phyloP scores from a whole-genome alignment of 106 monocot species.

The Amphibolis antarctica region DNA sequence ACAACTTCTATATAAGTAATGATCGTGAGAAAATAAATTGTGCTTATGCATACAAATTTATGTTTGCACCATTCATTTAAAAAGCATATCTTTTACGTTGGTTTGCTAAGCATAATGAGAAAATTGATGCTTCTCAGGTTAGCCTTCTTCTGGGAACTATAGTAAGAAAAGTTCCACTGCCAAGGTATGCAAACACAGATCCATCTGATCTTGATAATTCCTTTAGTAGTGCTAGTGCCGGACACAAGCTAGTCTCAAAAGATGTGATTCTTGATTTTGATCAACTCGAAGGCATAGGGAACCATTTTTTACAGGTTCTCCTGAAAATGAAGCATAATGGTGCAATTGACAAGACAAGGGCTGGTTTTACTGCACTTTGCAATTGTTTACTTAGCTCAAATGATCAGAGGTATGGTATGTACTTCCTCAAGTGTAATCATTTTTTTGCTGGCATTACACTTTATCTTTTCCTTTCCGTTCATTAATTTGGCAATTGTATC shows the following conservation, averaged over 20 bases:
- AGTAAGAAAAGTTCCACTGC: constrained; percentile 81
- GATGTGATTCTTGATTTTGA: constrained; percentile 52
- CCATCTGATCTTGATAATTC: constrained; percentile 7
- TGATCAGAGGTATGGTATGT: constrained; percentile 58
- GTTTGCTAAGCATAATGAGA: neutral
- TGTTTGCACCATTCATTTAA: neutral
- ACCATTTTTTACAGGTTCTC: constrained; percentile 97
- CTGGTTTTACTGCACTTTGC: constrained; percentile 95
- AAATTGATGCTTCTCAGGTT: constrained; percentile 40
- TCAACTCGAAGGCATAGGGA: constrained; percentile 75
- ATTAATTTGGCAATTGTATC: neutral
- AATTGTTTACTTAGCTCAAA: constrained; percentile 98
- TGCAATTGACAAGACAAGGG: constrained; percentile 99
- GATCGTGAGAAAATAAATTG: too few species aligned
- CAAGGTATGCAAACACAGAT: constrained; percentile 31
- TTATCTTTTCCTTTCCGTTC: neutral
- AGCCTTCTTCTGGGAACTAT: constrained; percentile 95
- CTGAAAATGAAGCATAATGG: constrained; percentile 99
- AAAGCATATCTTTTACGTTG: neutral
- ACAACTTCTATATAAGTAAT: too few species aligned
- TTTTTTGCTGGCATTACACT: neutral
- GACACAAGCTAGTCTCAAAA: neutral
- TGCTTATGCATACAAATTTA: too few species aligned
- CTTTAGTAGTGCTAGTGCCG: constrained; percentile 9
- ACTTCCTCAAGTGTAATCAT: neutral